Conservation (phyloP, 2,329 filamentous ascomycete species). For the Aspergillus pseudoterreus region DNA sequence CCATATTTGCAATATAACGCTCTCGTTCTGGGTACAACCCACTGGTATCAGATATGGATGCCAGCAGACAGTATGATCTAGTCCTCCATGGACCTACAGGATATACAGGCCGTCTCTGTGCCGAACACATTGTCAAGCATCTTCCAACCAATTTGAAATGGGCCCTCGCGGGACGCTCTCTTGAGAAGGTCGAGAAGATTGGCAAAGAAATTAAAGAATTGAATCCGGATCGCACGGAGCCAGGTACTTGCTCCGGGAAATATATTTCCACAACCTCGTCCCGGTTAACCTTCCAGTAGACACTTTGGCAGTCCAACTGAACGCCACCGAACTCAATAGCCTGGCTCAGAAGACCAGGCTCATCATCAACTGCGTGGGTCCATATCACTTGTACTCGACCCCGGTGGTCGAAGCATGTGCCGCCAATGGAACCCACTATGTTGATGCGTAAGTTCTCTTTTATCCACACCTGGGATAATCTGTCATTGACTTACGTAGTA, state of each 20-base stretch:
- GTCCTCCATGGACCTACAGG: conserved; percentile 68
- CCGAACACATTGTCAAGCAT: conserved; percentile 68
- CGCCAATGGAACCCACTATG: conserved; percentile 62
- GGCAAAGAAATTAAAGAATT: conserved; percentile 62
- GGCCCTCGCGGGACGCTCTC: conserved; percentile 83
- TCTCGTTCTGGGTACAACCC: neutral
- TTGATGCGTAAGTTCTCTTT: conserved; percentile 51
- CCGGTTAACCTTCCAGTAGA: conserved; percentile 22
- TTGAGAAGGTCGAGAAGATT: conserved; percentile 67
- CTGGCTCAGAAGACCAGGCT: conserved; percentile 56
- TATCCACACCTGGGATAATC: neutral
- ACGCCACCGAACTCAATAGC: conserved; percentile 47
- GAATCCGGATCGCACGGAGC: conserved; percentile 66
- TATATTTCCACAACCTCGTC: too few relatives aligned
- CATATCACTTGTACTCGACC: conserved; percentile 62
- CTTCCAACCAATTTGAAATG: conserved; percentile 77
- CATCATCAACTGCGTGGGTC: conserved; percentile 60
- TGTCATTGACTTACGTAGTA: conserved; percentile 33
- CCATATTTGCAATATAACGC: too few relatives aligned
- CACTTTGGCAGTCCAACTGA: conserved; percentile 46
- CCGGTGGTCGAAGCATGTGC: conserved; percentile 63
- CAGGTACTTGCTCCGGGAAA: conserved; percentile 49
- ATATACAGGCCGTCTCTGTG: conserved; percentile 76
- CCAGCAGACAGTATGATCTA: conserved; percentile 57
- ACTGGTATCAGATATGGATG: conserved; percentile 31